Evolutionary conservation across 2,329 filamentous ascomycete genomes (phyloP), one percentile per base, ranked within the genome.

Genomic region (Penicillium sp.): DNA sequence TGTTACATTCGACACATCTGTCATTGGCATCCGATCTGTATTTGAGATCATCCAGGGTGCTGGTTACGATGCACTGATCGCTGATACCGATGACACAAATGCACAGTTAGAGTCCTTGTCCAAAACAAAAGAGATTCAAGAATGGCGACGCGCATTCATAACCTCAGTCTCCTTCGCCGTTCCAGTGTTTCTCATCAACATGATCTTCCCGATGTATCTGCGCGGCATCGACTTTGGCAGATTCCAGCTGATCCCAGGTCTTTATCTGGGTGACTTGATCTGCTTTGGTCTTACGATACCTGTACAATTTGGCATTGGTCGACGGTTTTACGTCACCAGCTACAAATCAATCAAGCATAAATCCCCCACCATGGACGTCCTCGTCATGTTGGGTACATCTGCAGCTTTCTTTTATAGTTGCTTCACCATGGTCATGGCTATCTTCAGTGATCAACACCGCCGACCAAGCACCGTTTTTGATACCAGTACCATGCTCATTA

Each of bases 401-500:
- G 90, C 93, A 24, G 95, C 95, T 22, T 99, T 98, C 81, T 95
- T 97, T 78, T 99, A 97, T 80, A 98, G 94, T 76, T 81, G 93
- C 68, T 87, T 91, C 53, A 87, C 92, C 17, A 97, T 99, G 92
- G 58, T 89, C 4, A 88, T 98, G 17, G 96, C 93, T 0, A 76
- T 98, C 22, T 68, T 91, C 15, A 83, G 86, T n/a, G 82, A 87
- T 24, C 91, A 92, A 7, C 92, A 98, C 74, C 86, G 84, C 2
- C 87, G 91, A 53, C 95, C 95, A 0, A 89, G 88, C 65, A 97
- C 93, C 1, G 91, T 97, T 17, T 99, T 99, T 72, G 95, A 99
- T 74, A 99, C 95, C 1, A 97, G 93, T 78, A 97, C 93, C 24
- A 99, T 98, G 95, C 84, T 99, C 56, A 93, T 99, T 76, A 97